Evolutionary conservation across 1,284 basidiomycete species (phyloP), one percentile per base, ranked within the genome.

Genomic region (Golubevia pallescens): DNA sequence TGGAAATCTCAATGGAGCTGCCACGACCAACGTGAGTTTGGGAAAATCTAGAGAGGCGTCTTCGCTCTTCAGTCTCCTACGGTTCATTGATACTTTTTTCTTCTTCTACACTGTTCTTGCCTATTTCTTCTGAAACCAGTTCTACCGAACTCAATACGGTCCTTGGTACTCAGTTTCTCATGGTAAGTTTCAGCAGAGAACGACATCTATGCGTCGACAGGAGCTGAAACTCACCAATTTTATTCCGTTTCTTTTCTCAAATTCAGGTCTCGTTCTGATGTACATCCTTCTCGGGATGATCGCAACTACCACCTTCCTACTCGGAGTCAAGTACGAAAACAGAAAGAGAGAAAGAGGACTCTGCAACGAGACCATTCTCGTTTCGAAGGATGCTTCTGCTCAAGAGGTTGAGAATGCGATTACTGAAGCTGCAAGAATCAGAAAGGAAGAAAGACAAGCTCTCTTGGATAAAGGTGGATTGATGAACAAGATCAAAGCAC

Each of bases 1-100:
- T 19, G 75, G 77, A 48, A 78, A 80, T 63, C 58, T 76, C 61
- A 78, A 79, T 58, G 75, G 75, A 24, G 75, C 75, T 3, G 73
- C 70, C 21, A 60, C 61, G 14, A 65, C 63, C 24, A 72, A 74
- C 66, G 68, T 48, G 42, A 48, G 42, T 48, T 48, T 10, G 8
- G 42, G 16, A 16, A 48, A 48, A 48, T 48, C 42, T 48, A 48
- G 42, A 48, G 16, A 48, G 42, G 42, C 10, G 16, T 10, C 42
- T 48, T 48, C 42, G 42, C 28, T 28, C 28, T 28, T 28, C 28
- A 28, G 28, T 28, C 28, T 28, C 28, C 28, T 28, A 28, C 28
- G 28, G 28, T 28, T n/a, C n/a, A 38, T 10, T 38, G 34, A 38
- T 10, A 5, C 34, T 4, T 38, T 10, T 38, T 38, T 38, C 34